These are phyloP conservation scores for Cladorrhinum sp. DNA, from an alignment of 2,329 filamentous ascomycete genomes.

Conservation along the genomic window DNA sequence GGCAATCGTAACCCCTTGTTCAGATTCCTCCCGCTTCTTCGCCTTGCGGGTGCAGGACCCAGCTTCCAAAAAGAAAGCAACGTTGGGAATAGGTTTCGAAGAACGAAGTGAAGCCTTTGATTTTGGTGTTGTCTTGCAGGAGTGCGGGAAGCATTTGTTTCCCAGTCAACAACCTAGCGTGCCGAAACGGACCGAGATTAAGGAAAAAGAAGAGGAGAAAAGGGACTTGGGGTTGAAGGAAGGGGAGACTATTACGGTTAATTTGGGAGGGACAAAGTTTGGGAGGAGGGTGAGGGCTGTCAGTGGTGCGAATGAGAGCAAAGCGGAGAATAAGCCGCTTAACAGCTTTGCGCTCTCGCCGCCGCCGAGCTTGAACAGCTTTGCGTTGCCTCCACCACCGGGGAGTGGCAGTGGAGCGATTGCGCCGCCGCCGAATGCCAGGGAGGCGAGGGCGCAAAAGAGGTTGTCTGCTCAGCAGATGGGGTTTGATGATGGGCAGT, in stretches of 20 bases:
- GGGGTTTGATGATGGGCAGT: slow-evolving; percentile 84
- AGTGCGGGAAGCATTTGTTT: slow-evolving; percentile 64
- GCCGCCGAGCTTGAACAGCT: slow-evolving; percentile 59
- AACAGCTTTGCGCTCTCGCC: slow-evolving; percentile 70
- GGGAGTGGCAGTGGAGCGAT: slow-evolving; percentile 13
- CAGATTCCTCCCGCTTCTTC: slow-evolving; percentile 82
- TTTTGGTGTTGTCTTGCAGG: slow-evolving; percentile 75
- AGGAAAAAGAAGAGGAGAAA: slow-evolving; percentile 50
- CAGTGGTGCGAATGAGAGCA: slow-evolving; percentile 33
- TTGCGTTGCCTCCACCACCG: slow-evolving; percentile 73
- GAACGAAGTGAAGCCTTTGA: slow-evolving; percentile 84
- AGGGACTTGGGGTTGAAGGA: slow-evolving; percentile 84
- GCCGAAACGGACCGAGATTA: slow-evolving; percentile 34
- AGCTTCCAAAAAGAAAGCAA: slow-evolving; percentile 67
- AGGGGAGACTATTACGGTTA: slow-evolving; percentile 83
- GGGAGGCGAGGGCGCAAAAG: slow-evolving; percentile 58
- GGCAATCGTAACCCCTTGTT: slow-evolving; percentile 69
- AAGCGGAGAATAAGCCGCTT: slow-evolving; percentile 33
- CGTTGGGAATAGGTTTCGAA: slow-evolving; percentile 82
- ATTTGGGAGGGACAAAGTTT: slow-evolving; percentile 59
- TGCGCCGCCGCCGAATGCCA: slow-evolving; percentile 61
- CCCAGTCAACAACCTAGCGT: slow-evolving; percentile 44
- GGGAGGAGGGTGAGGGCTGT: slow-evolving; percentile 42
- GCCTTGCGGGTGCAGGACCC: slow-evolving; percentile 74
- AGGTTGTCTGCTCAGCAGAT: slow-evolving; percentile 59